Percentiles rank a stretch among this genome's conserved stretches.
These are phyloP conservation scores for Fusarium abutilonis DNA, from an alignment of 2,329 filamentous ascomycete genomes.

Conservation along the genomic window DNA sequence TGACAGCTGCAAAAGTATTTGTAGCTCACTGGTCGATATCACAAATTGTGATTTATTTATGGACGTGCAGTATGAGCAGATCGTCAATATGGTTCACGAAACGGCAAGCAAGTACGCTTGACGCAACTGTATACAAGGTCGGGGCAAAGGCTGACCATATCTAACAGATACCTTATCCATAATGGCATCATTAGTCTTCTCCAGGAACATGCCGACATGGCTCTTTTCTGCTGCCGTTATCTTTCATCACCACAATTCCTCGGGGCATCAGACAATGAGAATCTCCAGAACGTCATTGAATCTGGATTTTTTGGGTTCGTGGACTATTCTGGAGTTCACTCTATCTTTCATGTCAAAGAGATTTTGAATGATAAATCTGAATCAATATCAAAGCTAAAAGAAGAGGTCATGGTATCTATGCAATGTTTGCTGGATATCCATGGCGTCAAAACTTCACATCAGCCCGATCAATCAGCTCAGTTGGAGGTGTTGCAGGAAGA, in stretches of 20 bases:
- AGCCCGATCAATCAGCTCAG: no score
- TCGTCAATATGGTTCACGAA: background rate
- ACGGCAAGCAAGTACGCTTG: background rate
- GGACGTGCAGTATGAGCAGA: background rate
- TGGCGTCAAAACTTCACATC: no score
- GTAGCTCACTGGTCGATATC: background rate
- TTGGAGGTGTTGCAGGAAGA: no score
- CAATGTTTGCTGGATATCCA: no score
- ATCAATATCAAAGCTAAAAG: no score
- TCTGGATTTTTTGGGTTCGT: background rate
- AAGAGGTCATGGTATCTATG: no score
- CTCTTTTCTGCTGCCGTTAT: background rate
- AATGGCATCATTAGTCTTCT: background rate
- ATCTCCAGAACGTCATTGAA: background rate
- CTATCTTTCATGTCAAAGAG: background rate
- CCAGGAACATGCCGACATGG: background rate
- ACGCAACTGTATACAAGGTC: no score
- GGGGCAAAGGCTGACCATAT: background rate
- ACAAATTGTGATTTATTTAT: background rate
- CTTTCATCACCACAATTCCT: background rate
- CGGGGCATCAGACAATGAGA: background rate
- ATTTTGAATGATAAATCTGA: background rate
- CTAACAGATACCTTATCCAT: background rate
- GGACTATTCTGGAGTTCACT: background rate
- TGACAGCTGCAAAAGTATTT: background rate